A percentile compares a stretch with the other conserved stretches of the same genome.
phyloP scores from a whole-genome alignment of 2,329 filamentous ascomycete species.

The Fusarium sp. region DNA sequence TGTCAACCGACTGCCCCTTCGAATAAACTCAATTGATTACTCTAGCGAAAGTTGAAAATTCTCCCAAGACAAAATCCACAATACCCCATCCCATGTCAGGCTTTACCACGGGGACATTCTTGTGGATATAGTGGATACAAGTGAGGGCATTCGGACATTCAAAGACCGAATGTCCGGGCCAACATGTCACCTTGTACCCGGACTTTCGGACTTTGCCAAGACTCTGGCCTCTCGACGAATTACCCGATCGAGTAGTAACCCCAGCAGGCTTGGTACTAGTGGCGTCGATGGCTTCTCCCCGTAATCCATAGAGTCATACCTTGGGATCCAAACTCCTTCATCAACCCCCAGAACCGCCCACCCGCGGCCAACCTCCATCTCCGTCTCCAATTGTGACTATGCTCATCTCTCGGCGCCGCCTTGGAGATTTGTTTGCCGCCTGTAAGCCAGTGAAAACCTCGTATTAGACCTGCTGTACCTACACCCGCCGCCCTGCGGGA shows the following conservation, averaged over 20 bases:
- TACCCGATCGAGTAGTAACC: neutral
- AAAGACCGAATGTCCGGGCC: slow-evolving; percentile 26
- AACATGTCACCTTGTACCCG: neutral
- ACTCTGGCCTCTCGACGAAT: slow-evolving; percentile 10
- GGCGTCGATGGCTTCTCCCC: neutral
- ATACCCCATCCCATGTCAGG: slow-evolving; percentile 18
- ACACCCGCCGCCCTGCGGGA: neutral
- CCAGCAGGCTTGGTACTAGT: neutral
- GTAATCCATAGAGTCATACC: neutral
- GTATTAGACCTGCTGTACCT: slow-evolving; percentile 2
- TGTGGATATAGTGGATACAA: slow-evolving; percentile 30
- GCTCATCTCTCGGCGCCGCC: slow-evolving; percentile 6
- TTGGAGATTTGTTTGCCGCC: neutral
- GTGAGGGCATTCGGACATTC: slow-evolving; percentile 36
- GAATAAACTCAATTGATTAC: neutral
- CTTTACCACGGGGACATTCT: neutral
- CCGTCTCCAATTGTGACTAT: neutral
- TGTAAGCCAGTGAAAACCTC: neutral
- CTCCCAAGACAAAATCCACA: neutral
- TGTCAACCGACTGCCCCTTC: neutral
- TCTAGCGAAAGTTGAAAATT: neutral
- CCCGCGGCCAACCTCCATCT: neutral
- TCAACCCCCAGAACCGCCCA: neutral
- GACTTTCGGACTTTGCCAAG: slow-evolving; percentile 17
- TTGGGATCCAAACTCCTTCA: slow-evolving; percentile 8